Conservation (phyloP, 306 rosid genomes). For the Prunus campanulata region DNA sequence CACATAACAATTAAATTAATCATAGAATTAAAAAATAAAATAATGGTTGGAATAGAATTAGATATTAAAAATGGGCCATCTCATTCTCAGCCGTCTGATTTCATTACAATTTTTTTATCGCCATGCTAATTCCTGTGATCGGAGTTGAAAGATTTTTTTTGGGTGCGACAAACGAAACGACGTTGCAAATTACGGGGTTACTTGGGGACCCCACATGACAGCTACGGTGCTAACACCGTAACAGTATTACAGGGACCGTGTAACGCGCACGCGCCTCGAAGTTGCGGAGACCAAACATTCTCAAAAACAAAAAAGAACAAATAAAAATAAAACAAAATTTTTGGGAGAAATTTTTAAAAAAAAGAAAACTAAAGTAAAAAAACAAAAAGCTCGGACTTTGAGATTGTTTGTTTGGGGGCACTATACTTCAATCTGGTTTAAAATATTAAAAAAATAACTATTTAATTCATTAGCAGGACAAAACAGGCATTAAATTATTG, state of each 20-base stretch:
- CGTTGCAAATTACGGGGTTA: not conserved
- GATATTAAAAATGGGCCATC: too few relatives aligned
- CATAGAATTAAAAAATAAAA: too few relatives aligned
- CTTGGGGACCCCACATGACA: slow-evolving; percentile 23
- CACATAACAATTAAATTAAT: too few relatives aligned
- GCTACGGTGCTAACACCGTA: slow-evolving; percentile 3
- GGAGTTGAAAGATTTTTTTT: too few relatives aligned
- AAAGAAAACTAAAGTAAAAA: not conserved
- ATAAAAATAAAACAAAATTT: not conserved
- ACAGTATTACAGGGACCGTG: slow-evolving; percentile 17
- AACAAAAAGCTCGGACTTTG: slow-evolving; percentile 45
- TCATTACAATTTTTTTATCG: too few relatives aligned
- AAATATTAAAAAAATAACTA: not conserved
- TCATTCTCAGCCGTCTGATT: too few relatives aligned
- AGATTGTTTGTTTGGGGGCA: slow-evolving; percentile 4
- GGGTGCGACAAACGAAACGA: too few relatives aligned
- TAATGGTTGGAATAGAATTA: too few relatives aligned
- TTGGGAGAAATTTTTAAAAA: not conserved
- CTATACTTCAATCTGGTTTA: not conserved
- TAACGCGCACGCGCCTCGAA: slow-evolving; percentile 29
- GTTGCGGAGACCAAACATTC: slow-evolving; percentile 21
- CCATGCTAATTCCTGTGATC: too few relatives aligned
- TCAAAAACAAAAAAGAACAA: not conserved
- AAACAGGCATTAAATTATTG: not conserved
- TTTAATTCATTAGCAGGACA: not conserved